Evolutionary conservation across 1,139 yeast genomes (phyloP).

Genomic region (Kodamaea anthophila): DNA sequence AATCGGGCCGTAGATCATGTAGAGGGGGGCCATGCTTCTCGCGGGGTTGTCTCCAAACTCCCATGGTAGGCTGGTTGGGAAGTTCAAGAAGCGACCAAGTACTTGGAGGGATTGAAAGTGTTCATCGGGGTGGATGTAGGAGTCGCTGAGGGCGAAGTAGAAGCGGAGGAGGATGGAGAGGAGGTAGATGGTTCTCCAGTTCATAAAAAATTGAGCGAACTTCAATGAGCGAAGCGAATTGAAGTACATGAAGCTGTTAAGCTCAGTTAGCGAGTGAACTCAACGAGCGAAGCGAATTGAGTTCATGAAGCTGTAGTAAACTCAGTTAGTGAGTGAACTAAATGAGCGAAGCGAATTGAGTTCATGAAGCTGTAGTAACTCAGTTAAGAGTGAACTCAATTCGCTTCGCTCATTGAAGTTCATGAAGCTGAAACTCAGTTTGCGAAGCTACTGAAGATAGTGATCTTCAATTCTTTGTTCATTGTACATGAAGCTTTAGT

Average conservation of each 20-base stretch:
- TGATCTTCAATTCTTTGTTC: too few relatives aligned
- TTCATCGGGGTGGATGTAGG: conserved; percentile 97
- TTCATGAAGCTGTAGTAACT: too few relatives aligned
- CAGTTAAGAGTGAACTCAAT: too few relatives aligned
- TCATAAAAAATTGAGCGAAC: conserved; percentile 1
- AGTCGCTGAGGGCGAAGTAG: conserved; percentile 58
- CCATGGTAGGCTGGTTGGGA: conserved; percentile 69
- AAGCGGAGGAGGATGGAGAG: conserved; percentile 44
- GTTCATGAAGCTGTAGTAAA: too few relatives aligned
- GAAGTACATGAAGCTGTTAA: not conserved
- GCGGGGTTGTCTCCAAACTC: conserved; percentile 67
- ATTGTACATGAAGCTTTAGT: too few relatives aligned
- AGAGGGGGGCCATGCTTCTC: conserved; percentile 67
- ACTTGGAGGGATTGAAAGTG: conserved; percentile 87
- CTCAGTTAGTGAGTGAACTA: too few relatives aligned
- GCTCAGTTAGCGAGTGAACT: too few relatives aligned
- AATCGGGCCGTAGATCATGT: conserved; percentile 66
- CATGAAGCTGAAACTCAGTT: too few relatives aligned
- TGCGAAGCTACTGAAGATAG: too few relatives aligned
- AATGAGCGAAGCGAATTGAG: too few relatives aligned
- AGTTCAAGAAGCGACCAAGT: conserved; percentile 47
- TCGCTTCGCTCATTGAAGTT: too few relatives aligned
- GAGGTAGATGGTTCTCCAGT: conserved; percentile 43
- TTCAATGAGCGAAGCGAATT: not conserved
- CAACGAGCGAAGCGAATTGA: too few relatives aligned